Base-by-base conservation (phyloP, 768 basidiomycete genomes). In the Mycena amicta region DNA sequence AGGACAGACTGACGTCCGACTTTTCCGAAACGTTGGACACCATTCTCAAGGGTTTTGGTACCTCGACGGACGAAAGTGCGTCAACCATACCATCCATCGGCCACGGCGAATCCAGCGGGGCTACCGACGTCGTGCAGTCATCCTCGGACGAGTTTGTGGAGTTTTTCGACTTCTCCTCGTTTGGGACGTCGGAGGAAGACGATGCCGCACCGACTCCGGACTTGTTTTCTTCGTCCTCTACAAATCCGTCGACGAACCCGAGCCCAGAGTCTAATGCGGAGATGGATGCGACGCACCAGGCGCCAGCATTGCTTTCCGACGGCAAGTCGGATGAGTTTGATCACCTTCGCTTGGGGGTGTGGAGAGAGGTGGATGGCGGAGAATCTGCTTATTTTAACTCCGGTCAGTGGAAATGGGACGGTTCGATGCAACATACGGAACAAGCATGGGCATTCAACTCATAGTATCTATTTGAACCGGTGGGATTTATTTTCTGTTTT, bases 221-320 rank as follows among this genome's bases (percentile, higher is more conserved):
- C 55, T 78, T 92, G 49, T 75, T 89, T 16, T 78, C 79, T 30
- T 83, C 86, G 12, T n/a, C n/a, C n/a, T 86, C 88, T 13, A n/a
- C 22, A 8, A 45, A 45, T 23, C 43, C 43, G 20, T 89, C 90
- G 57, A 83, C 89, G 20, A 89, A 90, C 63, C 86, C 83, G 12
- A 91, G 89, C 68, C 90, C 90, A 2, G 87, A 88, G 66, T 91
- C 89, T 15, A 83, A 80, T 31, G 82, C 87, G 8, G 89, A 89
- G 65, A 75, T 81, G 28, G 87, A 87, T 55, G 71, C 74, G 25
- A 68, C 74, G 53, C 80, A 83, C 52, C 76, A 77, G 61, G 69
- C 76, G 57, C 71, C 78, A 43, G 67, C 79, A 53, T 76, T 75
- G 43, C 60, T 71, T 30, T 79, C 78, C 53, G 84, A 84, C 65